phyloP scores from a whole-genome alignment of 441 rosid species.

The Lepidium campestre region DNA sequence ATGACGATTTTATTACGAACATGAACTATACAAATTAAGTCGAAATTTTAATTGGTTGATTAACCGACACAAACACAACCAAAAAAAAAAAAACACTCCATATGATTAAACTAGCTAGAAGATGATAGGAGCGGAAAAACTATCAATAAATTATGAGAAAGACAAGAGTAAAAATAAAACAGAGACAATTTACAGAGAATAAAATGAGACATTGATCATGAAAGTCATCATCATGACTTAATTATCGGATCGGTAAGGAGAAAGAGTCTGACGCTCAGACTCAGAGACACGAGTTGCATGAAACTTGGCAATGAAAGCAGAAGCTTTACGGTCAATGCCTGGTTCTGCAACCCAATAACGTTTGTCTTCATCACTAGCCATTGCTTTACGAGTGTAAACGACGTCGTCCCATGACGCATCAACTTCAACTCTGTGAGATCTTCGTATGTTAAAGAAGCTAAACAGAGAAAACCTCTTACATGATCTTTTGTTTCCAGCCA shows the following conservation, averaged over 20 bases:
- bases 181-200: conserved; percentile 17
- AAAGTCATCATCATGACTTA: not conserved
- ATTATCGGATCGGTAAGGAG: conserved; percentile 19
- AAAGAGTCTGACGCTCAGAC: conserved; percentile 26
- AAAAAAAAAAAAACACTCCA: not conserved
- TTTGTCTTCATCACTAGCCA: conserved; percentile 61
- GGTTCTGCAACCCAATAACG: conserved; percentile 61
- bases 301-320: conserved; percentile 38
- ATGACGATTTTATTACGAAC: not conserved
- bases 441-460: conserved; percentile 26
- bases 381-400: conserved; percentile 30
- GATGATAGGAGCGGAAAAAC: not conserved
- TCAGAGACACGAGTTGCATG: conserved; percentile 34
- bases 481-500: conserved; percentile 38
- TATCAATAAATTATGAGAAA: conserved; percentile 15
- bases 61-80: not conserved
- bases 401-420: conserved; percentile 27
- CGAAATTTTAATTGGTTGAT: not conserved
- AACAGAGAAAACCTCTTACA: conserved; percentile 29
- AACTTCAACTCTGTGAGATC: conserved; percentile 22
- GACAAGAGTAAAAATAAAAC: not conserved
- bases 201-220: not conserved
- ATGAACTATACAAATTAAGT: not conserved
- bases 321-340: conserved; percentile 58
- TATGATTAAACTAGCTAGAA: not conserved